A percentile compares a stretch with the other conserved stretches of the same genome.
Conservation (phyloP, 2,329 filamentous ascomycete genomes). For the Neoarthrinium moseri region DNA sequence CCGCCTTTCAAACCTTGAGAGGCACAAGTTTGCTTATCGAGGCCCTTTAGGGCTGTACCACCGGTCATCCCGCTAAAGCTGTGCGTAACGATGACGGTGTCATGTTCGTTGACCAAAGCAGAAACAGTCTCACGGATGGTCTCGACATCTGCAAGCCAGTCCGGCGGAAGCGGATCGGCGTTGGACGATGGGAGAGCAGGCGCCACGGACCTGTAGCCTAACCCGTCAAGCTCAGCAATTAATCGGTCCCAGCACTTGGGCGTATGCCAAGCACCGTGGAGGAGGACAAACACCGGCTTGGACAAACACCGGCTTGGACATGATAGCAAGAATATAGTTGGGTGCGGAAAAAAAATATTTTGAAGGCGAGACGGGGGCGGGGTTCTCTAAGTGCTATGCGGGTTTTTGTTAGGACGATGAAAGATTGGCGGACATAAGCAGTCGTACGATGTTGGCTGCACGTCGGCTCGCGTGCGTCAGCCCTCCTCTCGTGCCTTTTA, state of each 20-base stretch:
- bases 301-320: too few relatives aligned
- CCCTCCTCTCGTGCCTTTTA: too few relatives aligned
- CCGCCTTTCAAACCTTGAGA: conserved; percentile 16
- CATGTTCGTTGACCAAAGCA: conserved; percentile 12
- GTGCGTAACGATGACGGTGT: conserved; percentile 21
- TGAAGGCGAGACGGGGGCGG: too few relatives aligned
- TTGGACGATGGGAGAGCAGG: conserved; percentile 19
- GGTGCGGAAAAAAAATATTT: too few relatives aligned
- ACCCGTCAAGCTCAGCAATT: not conserved
- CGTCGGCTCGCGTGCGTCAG: too few relatives aligned
- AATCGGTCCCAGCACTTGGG: not conserved
- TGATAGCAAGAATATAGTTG: too few relatives aligned
- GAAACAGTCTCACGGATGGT: conserved; percentile 15
- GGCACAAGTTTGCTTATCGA: conserved; percentile 17
- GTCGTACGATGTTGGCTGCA: too few relatives aligned
- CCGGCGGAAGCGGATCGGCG: conserved; percentile 14
- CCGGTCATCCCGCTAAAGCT: conserved; percentile 23
- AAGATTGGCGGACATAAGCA: too few relatives aligned
- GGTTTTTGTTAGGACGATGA: too few relatives aligned
- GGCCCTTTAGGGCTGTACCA: conserved; percentile 19
- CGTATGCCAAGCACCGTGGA: conserved; percentile 2
- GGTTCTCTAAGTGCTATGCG: too few relatives aligned
- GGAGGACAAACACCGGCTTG: conserved; percentile 2
- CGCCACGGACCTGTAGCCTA: conserved; percentile 14
- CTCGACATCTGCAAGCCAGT: conserved; percentile 18